Percentiles rank a stretch among this genome's conserved stretches.
Conservation (phyloP, 2,329 filamentous ascomycete genomes). For the Xylaria sp. region DNA sequence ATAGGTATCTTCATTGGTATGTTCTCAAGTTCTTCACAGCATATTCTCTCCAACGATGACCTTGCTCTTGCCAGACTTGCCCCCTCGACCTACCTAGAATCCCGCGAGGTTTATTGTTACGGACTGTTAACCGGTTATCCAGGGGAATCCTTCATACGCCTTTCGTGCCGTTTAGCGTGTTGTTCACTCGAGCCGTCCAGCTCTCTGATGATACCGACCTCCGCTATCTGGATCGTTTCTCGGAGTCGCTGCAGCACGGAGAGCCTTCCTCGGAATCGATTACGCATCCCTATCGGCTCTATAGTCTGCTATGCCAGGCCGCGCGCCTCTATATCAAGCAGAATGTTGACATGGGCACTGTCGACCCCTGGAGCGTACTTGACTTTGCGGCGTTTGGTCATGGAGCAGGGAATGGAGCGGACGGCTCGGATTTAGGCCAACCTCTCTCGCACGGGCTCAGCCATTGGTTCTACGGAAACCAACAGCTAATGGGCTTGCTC, state of each 20-base stretch:
- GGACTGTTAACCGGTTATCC: background rate
- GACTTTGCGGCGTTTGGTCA: slow-evolving; percentile 32
- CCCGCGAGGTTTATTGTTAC: background rate
- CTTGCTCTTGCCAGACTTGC: background rate
- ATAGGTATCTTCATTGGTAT: slow-evolving; percentile 52
- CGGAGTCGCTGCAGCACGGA: slow-evolving; percentile 46
- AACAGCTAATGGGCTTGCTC: slow-evolving; percentile 44
- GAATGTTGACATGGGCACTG: background rate
- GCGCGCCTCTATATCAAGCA: slow-evolving; percentile 47
- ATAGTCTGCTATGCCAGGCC: slow-evolving; percentile 50
- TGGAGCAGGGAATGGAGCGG: slow-evolving; percentile 3
- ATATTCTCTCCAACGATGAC: background rate
- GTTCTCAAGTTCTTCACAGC: background rate
- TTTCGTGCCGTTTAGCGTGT: slow-evolving; percentile 53
- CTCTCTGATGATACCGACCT: slow-evolving; percentile 42
- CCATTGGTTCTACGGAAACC: slow-evolving; percentile 45
- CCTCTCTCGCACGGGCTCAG: slow-evolving; percentile 29
- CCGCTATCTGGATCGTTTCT: slow-evolving; percentile 47
- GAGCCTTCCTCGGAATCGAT: slow-evolving; percentile 30
- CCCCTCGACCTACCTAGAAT: background rate
- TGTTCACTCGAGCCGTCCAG: slow-evolving; percentile 50
- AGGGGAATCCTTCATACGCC: slow-evolving; percentile 52
- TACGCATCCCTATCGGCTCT: slow-evolving; percentile 51
- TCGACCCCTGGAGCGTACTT: slow-evolving; percentile 29
- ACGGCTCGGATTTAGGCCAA: background rate